phyloP scores from a whole-genome alignment of 345 rosid species.

The Acer saccharum region DNA sequence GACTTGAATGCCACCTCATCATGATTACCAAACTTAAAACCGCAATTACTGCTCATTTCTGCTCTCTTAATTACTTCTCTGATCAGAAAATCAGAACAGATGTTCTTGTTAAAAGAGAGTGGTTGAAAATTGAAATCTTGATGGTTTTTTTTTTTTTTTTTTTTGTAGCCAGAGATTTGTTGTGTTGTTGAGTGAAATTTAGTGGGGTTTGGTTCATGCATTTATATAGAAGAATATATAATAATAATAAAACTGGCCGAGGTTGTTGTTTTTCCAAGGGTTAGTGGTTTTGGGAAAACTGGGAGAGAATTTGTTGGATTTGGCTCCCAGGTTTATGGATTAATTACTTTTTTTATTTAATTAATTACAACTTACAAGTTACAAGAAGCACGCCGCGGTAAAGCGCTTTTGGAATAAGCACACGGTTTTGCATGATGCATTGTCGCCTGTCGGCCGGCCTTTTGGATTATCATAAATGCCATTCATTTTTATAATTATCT shows the following conservation, averaged over 20 bases:
- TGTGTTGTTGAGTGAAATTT: background rate
- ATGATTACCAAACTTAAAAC: constrained; percentile 7
- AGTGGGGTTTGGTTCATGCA: background rate
- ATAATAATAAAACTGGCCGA: background rate
- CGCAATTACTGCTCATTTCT: constrained; percentile 22
- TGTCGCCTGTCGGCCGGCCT: background rate
- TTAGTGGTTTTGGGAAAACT: constrained; percentile 16
- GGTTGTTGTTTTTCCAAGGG: background rate
- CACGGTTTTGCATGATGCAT: background rate
- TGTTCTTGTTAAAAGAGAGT: too few species aligned
- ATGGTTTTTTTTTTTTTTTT: too few species aligned
- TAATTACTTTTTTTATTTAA: background rate
- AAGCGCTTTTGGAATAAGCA: background rate
- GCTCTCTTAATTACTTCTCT: background rate
- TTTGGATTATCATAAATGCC: background rate
- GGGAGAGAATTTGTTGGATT: background rate
- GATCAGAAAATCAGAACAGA: too few species aligned
- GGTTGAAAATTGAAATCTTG: too few species aligned
- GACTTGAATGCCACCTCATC: constrained; percentile 13
- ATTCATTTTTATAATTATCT: too few species aligned
- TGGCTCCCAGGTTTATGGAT: constrained; percentile 24
- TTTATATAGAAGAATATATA: background rate
- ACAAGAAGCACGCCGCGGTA: background rate
- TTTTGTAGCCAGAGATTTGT: background rate
- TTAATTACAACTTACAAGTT: background rate